Conservation (phyloP, 2,329 filamentous ascomycete genomes). For the Pezicula radicicola region DNA sequence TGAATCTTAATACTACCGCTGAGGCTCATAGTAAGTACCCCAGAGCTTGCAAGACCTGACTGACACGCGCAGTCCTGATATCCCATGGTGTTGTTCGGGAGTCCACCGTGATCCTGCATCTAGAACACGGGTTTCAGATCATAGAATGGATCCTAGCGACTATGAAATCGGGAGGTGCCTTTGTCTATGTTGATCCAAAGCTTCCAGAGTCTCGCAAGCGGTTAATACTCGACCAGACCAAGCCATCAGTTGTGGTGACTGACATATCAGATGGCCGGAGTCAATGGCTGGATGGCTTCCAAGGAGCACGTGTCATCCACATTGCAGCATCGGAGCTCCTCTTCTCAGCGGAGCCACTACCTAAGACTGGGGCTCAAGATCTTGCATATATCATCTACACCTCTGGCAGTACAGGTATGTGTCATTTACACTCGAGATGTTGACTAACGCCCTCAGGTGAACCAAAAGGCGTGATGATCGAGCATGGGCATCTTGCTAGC, state of each 20-base stretch:
- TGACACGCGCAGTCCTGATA: not conserved
- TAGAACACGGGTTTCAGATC: not conserved
- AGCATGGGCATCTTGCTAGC: not conserved
- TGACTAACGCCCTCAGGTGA: not conserved
- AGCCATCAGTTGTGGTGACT: not conserved
- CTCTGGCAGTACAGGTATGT: not conserved
- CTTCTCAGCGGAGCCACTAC: not conserved
- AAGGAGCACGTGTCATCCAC: not conserved
- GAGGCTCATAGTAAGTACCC: not conserved
- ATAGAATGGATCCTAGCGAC: conserved; percentile 11
- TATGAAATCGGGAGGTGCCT: conserved; percentile 18
- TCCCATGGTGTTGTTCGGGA: not conserved
- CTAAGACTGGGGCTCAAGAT: not conserved
- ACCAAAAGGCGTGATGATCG: not conserved
- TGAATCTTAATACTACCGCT: not conserved
- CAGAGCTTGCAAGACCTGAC: not conserved
- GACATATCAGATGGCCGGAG: not conserved
- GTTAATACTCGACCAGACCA: not conserved
- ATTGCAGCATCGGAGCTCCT: no score
- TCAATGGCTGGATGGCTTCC: not conserved
- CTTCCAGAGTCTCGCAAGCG: not conserved
- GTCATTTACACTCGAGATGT: not conserved
- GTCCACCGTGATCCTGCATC: not conserved
- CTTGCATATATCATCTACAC: not conserved
- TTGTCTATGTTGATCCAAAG: conserved; percentile 20